phyloP scores from a whole-genome alignment of 805 yeast genomes.

The Wickerhamomyces chambardii region DNA sequence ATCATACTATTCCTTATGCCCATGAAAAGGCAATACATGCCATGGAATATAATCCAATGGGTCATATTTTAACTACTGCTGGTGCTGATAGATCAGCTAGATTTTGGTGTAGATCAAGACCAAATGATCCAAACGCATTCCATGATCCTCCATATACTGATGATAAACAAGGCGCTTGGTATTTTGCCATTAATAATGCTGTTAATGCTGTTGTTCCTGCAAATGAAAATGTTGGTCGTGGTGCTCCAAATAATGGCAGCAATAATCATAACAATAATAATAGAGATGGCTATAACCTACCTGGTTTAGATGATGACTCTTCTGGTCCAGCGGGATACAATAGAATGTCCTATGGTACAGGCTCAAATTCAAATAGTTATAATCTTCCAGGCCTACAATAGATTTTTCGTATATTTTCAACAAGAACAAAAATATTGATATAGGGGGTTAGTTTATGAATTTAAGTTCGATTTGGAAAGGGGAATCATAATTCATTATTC shows the following conservation, averaged over 20 bases:
- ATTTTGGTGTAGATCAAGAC: slow-evolving; percentile 92
- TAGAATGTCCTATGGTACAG: neutral
- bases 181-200: slow-evolving; percentile 29
- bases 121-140: slow-evolving; percentile 77
- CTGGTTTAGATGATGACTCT: slow-evolving; percentile 9
- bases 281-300: slow-evolving; percentile 6
- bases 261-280: neutral
- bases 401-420: too few relatives aligned
- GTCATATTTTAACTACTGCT: slow-evolving; percentile 86
- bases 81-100: slow-evolving; percentile 90
- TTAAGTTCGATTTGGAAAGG: too few relatives aligned
- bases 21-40: slow-evolving; percentile 92
- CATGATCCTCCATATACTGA: slow-evolving; percentile 75
- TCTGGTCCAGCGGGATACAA: neutral
- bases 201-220: slow-evolving; percentile 24
- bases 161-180: slow-evolving; percentile 52
- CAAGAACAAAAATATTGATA: too few relatives aligned
- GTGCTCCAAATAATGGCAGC: neutral
- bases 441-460: too few relatives aligned
- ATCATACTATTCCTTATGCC: slow-evolving; percentile 75
- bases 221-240: slow-evolving; percentile 18
- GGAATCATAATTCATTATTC: too few relatives aligned
- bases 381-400: neutral
- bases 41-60: slow-evolving; percentile 87
- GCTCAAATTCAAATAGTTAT: neutral